These are phyloP conservation scores for Podaxis pistillaris DNA, from an alignment of 768 basidiomycete genomes.

Conservation along the genomic window DNA sequence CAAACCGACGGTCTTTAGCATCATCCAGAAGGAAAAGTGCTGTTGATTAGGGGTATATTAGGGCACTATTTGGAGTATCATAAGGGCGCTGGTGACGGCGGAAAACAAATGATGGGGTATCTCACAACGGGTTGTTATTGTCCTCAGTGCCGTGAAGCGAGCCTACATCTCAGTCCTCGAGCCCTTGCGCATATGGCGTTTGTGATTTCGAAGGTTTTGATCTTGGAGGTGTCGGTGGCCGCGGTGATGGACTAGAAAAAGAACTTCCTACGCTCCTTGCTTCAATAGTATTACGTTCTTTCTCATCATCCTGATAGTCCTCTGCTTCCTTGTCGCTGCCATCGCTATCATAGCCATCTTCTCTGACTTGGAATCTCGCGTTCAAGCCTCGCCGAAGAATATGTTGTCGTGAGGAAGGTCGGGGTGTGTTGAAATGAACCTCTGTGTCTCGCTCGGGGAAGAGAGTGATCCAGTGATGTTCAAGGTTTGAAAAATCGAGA, in stretches of 20 bases:
- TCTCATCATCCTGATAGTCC: not conserved
- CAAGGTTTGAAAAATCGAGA: constrained; percentile 17
- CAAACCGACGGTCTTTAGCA: not conserved
- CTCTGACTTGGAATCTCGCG: not conserved
- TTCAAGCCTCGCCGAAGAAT: not conserved
- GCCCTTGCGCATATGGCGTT: too few relatives aligned
- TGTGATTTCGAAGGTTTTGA: not conserved
- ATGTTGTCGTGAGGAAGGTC: not conserved
- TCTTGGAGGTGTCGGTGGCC: not conserved
- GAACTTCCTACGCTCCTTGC: not conserved
- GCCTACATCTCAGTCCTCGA: not conserved
- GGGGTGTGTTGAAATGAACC: not conserved
- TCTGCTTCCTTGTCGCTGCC: not conserved
- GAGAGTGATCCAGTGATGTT: not conserved
- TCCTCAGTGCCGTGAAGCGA: not conserved
- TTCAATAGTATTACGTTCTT: not conserved
- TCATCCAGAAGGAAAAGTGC: not conserved
- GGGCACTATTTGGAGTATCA: too few relatives aligned
- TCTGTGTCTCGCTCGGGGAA: constrained; percentile 5
- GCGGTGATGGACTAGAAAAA: not conserved
- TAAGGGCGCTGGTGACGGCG: not conserved
- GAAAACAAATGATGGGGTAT: not conserved
- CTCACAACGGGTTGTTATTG: not conserved
- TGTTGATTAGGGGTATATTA: not conserved
- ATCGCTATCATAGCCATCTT: not conserved